Base-by-base conservation (phyloP, 2,329 filamentous ascomycete species). In the Pseudogymnoascus sp. region DNA sequence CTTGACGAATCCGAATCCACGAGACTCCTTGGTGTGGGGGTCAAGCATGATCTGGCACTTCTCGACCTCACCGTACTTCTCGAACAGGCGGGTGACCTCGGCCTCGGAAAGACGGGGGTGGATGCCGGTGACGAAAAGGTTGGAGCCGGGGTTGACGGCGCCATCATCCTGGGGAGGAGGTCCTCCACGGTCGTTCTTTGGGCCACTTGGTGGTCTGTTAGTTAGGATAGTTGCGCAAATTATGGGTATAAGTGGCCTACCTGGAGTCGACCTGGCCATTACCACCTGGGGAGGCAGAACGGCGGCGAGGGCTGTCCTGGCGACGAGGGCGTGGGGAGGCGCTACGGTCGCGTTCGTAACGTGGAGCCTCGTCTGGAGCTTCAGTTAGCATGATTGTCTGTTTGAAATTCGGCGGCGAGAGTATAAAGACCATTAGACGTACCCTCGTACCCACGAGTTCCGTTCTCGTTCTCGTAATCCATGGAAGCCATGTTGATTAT, bases 11-110 rank as follows among this genome's bases (percentile, higher is more conserved):
- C 94, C 94, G 68, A 99, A 99, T 67, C 94, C 94, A 76, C 94
- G 94, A 69, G 93, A 97, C 77, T 99, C 94, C 78, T 96, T 96
- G 71, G 90, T 95, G 77, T 99, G 94, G 64, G 94, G 94, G 73
- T 99, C 94, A 72, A 93, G 86, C 94, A 99, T 99, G 79, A 99
- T 99, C 76, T 97, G 95, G 80, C 93, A 97, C 78, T 95, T 97
- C 79, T 97, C 93, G 59, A 99, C 94, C 73, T 96, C 91, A 68
- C 94, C 94, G 71, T 97, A 97, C 78, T 97, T 99, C 78, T 97
- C 91, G 72, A 99, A 99, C 67, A 99, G 87, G 74, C 91, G 91
- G 60, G 89, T 89, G 64, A 99, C 90, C 73, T 97, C 94, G 14
- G 87, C 83, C 75, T 99, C 94, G 57, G 84, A 87, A 67, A 99